These are phyloP conservation scores for Penicillium canariense DNA, from an alignment of 495 filamentous ascomycete species.

Conservation along the genomic window DNA sequence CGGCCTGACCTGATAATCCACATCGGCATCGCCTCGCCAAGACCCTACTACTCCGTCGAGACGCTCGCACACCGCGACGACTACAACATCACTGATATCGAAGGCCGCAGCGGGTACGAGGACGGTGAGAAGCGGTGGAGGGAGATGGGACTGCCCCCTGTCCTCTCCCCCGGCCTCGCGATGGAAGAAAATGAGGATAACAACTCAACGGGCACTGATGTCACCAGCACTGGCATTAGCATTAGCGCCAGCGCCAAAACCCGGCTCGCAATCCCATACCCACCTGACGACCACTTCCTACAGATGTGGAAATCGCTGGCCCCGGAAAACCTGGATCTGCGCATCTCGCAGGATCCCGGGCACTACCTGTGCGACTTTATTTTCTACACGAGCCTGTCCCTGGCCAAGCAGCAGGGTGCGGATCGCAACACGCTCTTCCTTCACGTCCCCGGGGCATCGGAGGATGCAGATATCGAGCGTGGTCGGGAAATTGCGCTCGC, in stretches of 20 bases:
- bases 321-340: constrained; percentile 49
- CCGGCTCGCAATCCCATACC: constrained; percentile 17
- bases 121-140: constrained; percentile 49
- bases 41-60: constrained; percentile 68
- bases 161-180: constrained; percentile 32
- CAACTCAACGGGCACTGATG: neutral
- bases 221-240: too few species aligned
- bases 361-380: constrained; percentile 86
- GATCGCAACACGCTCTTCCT: constrained; percentile 67
- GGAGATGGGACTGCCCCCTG: constrained; percentile 37
- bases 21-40: constrained; percentile 76
- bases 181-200: neutral
- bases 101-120: constrained; percentile 55
- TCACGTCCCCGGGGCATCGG: constrained; percentile 67
- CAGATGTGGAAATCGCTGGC: constrained; percentile 34
- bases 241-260: neutral
- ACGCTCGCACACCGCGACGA: constrained; percentile 67
- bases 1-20: constrained; percentile 68
- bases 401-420: constrained; percentile 46
- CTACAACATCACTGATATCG: constrained; percentile 69
- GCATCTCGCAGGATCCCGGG: constrained; percentile 72
- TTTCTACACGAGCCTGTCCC: constrained; percentile 71
- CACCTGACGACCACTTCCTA: constrained; percentile 36
- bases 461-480: constrained; percentile 51
- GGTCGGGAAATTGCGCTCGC: constrained; percentile 65